These are phyloP conservation scores for Sclerotinia spermophila DNA, from an alignment of 2,329 filamentous ascomycete genomes.

Conservation along the genomic window DNA sequence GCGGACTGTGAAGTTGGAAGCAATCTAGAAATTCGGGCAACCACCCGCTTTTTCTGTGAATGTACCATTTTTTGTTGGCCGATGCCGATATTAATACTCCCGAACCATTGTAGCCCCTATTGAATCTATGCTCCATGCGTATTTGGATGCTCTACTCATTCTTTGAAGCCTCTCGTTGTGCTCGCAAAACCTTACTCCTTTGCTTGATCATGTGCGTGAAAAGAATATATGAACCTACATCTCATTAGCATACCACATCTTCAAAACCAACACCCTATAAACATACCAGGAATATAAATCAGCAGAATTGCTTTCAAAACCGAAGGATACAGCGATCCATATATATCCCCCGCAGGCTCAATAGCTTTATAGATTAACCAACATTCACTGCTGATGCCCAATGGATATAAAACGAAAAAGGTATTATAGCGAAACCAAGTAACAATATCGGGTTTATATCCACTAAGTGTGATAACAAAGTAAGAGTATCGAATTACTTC, in stretches of 20 bases:
- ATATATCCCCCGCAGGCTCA: constrained; percentile 52
- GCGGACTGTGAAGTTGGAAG: neutral
- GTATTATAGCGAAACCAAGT: constrained; percentile 87
- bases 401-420: constrained; percentile 87
- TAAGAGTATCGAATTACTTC: constrained; percentile 92
- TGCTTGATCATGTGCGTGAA: constrained; percentile 96
- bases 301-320: constrained; percentile 62
- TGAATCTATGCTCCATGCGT: neutral
- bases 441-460: constrained; percentile 60
- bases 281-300: constrained; percentile 76
- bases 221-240: constrained; percentile 64
- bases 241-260: constrained; percentile 22
- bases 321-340: constrained; percentile 49
- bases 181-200: constrained; percentile 72
- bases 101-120: neutral
- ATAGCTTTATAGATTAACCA: constrained; percentile 71
- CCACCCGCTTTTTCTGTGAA: neutral
- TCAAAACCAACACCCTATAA: neutral
- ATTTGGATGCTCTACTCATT: constrained; percentile 21
- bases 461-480: constrained; percentile 72
- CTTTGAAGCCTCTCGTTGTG: constrained; percentile 46
- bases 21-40: neutral
- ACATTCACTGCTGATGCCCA: constrained; percentile 87
- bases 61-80: neutral
- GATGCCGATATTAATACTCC: neutral